Evolutionary conservation across 805 yeast genomes (phyloP), one percentile per base, ranked within the genome.

Genomic region (Ogataea sp.): DNA sequence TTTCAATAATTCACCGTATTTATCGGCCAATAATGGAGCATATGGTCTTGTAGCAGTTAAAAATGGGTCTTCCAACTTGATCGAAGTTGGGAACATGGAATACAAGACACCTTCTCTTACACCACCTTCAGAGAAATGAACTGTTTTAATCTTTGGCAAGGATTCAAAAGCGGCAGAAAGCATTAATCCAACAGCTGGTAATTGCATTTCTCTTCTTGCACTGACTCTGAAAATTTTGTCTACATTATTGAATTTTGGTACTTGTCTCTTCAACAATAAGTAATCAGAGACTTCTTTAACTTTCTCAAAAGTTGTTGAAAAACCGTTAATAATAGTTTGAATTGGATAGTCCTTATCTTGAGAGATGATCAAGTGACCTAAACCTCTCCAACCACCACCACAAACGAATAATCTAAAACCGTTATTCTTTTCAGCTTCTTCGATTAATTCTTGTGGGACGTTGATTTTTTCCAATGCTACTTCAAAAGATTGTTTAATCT

Each of bases 81-180:
- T 66, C 28, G 67, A 67, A 17, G 69, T 61, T 17, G 86, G 78
- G 27, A 83, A 61, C 50, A 71, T 70, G 6, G 83, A 75, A 52
- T 75, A 83, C 28, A 83, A 51, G 2, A 79, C 77, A 43, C 90
- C 90, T 59, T 83, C 90, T 48, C 90, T 67, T 18, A 82, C 80
- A 42, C 88, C 88, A 46, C 87, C 88, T 55, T 82, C 87, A 41
- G 80, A 71, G 55, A 83, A 83, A 48, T 80, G 76, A 21, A 83
- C 32, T 20, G 37, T 71, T 47, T 74, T 74, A 32, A 81, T 66
- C 27, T 62, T 64, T 15, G 87, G 86, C 27, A 80, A 57, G 0
- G 78, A 70, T 43, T 75, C 78, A 49, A 77, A 70, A 0, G 81
- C 78, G 0, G 83, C 84, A 26, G 78, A 68, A 43, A 80, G 63